These are phyloP conservation scores for Pholiota conissans DNA, from an alignment of 768 basidiomycete species.

Conservation along the genomic window DNA sequence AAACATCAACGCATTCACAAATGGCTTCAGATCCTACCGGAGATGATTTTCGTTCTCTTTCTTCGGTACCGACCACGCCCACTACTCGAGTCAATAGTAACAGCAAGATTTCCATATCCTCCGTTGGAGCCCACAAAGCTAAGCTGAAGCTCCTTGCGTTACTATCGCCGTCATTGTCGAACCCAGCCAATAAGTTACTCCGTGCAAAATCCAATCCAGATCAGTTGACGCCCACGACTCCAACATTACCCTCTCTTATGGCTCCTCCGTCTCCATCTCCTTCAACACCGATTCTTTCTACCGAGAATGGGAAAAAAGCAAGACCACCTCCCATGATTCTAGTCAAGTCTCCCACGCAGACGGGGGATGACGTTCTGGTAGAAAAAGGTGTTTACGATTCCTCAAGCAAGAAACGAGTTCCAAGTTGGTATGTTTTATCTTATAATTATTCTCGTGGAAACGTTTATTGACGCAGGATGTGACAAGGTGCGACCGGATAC, in stretches of 20 bases:
- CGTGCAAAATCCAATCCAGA: slow-evolving; percentile 10
- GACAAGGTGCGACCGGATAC: slow-evolving; percentile 77
- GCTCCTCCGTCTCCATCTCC: slow-evolving; percentile 4
- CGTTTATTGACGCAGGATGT: not conserved
- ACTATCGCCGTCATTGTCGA: slow-evolving; percentile 20
- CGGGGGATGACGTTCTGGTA: slow-evolving; percentile 25
- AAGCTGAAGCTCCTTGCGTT: slow-evolving; percentile 20
- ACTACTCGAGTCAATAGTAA: slow-evolving; percentile 10
- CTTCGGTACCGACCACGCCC: slow-evolving; percentile 9
- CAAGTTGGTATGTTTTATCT: slow-evolving; percentile 64
- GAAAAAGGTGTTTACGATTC: slow-evolving; percentile 77
- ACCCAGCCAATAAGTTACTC: slow-evolving; percentile 8
- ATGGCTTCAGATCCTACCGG: slow-evolving; percentile 8
- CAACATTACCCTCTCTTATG: slow-evolving; percentile 3
- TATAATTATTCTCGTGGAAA: not conserved
- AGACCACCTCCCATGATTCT: slow-evolving; percentile 30
- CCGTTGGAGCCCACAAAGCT: slow-evolving; percentile 10
- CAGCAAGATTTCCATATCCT: slow-evolving; percentile 11
- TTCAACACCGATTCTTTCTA: not conserved
- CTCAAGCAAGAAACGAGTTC: slow-evolving; percentile 79
- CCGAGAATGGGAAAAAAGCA: slow-evolving; percentile 8
- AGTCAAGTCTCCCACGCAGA: slow-evolving; percentile 35
- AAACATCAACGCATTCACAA: slow-evolving; percentile 27
- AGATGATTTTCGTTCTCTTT: slow-evolving; percentile 11
- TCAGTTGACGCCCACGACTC: slow-evolving; percentile 2